These are phyloP conservation scores for Pythium coloratum DNA, from an alignment of 352 stramenopile genomes.

Conservation along the genomic window DNA sequence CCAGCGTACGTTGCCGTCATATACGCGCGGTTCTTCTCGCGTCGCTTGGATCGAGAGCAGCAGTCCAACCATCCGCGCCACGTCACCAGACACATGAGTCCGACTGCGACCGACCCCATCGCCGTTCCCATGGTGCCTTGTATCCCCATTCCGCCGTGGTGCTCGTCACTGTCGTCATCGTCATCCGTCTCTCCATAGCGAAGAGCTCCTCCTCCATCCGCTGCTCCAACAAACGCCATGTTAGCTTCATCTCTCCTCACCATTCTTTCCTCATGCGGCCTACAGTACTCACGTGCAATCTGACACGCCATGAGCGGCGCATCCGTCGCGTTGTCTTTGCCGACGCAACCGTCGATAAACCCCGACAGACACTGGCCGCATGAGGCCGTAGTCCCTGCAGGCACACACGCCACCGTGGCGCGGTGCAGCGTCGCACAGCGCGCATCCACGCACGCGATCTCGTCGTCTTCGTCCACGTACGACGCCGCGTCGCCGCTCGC, in stretches of 20 bases:
- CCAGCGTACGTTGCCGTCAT: slow-evolving; percentile 9
- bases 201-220: background rate
- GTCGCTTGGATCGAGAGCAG: slow-evolving; percentile 10
- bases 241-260: background rate
- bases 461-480: background rate
- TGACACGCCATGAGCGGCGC: background rate
- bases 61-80: slow-evolving; percentile 25
- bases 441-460: background rate
- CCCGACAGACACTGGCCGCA: slow-evolving; percentile 21
- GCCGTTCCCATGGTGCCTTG: slow-evolving; percentile 9
- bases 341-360: slow-evolving; percentile 10
- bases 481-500: background rate
- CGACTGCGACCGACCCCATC: slow-evolving; percentile 16
- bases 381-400: background rate
- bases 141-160: slow-evolving; percentile 12
- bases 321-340: background rate
- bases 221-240: background rate
- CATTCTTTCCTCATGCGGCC: background rate
- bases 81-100: slow-evolving; percentile 24
- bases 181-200: background rate
- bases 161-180: background rate
- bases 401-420: background rate
- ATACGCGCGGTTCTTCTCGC: slow-evolving; percentile 13
- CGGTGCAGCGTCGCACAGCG: slow-evolving; percentile 12
- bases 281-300: background rate